Base-by-base conservation (phyloP, 805 yeast species). In the Starmerella scarabaei region DNA sequence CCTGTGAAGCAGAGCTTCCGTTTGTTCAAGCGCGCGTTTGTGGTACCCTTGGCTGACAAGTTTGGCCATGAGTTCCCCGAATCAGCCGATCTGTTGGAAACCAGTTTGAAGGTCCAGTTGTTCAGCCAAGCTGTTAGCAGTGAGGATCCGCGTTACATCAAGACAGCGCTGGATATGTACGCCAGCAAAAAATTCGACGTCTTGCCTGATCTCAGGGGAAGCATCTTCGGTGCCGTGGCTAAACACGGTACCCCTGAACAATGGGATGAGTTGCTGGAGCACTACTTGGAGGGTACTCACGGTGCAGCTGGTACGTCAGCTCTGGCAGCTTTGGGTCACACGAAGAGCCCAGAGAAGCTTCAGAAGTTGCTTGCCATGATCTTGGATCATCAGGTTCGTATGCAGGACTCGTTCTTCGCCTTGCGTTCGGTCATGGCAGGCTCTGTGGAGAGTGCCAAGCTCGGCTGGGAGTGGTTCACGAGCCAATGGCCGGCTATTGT, bases 331-430 rank as follows among this genome's bases (percentile, higher is more conserved):
- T 65, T 83, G 35, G 93, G 93, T 53, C 57, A 67, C 48, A 76
- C 79, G 53, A 69, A 65, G 42, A 69, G 72, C 38, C 60, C 65
- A 3, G 63, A 65, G 38, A 60, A 77, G 38, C 64, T 74, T 41
- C 62, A 71, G 52, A 73, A 72, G 65, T 72, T 81, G 5, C 62
- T 77, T 21, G 67, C 61, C 3, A 66, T 67, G 54, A 57, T 77
- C 47, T 68, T 77, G 47, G 73, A 76, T 46, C 77, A 78, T 24
- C 64, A 67, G 31, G 65, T 80, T 44, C 72, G 74, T 50, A 41
- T 59, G 9, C 93, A 82, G 65, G 93, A 82, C 58, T 69, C 79
- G 40, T 75, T 75, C 62, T 69, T 75, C 49, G 93, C 94, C 48
- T 67, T 88, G 73, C 72, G 65, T 45, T 86, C 91, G 32, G 64